Conservation (phyloP, 164 flowering plant genomes). For the Liriodendron chinense region DNA sequence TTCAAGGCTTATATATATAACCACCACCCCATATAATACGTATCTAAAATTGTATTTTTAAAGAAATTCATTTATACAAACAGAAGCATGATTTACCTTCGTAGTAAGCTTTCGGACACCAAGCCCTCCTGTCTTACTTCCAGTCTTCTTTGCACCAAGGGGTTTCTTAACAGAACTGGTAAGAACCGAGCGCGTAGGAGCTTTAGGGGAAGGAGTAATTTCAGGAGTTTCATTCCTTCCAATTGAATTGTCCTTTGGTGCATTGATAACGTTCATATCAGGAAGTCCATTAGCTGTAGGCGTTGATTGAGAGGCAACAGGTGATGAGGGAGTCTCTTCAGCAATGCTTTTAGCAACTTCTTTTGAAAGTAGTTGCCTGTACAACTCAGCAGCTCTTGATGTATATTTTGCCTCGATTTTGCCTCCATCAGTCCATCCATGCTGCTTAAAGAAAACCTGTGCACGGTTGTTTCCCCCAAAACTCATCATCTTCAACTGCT, state of each 20-base stretch:
- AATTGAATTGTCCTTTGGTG: constrained; percentile 44
- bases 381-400: constrained; percentile 96
- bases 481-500: constrained; percentile 84
- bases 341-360: constrained; percentile 88
- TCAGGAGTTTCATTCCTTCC: constrained; percentile 48
- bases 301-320: constrained; percentile 62
- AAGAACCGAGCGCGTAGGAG: constrained; percentile 37
- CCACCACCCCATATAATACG: not conserved
- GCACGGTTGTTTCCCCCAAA: constrained; percentile 98
- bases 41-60: no score
- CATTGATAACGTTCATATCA: constrained; percentile 43
- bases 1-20: not conserved
- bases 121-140: constrained; percentile 77
- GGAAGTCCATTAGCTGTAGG: constrained; percentile 54
- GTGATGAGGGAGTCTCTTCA: constrained; percentile 74
- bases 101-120: constrained; percentile 89
- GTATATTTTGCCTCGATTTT: constrained; percentile 97
- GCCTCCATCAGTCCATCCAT: constrained; percentile 98
- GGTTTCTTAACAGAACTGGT: constrained; percentile 66
- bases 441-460: constrained; percentile 95
- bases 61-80: not conserved
- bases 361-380: constrained; percentile 81
- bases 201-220: constrained; percentile 48
- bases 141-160: constrained; percentile 70
- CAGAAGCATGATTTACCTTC: constrained; percentile 45